Evolutionary conservation across 2,329 filamentous ascomycete genomes (phyloP), one percentile per base, ranked within the genome.

Genomic region (Neopestalotiopsis clavispora): DNA sequence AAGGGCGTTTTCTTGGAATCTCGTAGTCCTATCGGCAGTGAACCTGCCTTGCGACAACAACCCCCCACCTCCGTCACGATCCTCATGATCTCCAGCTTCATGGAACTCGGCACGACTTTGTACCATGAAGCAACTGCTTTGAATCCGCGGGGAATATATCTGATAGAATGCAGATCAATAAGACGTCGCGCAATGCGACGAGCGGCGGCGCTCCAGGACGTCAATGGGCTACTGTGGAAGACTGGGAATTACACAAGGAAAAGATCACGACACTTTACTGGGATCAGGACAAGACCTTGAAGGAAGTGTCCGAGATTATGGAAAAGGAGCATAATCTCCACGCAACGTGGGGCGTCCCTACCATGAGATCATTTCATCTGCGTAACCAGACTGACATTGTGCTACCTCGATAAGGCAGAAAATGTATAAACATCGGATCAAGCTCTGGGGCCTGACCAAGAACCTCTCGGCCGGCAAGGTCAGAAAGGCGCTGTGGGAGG

Each of bases 391-490:
- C 40, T 61, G 32, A 61, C 32, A 38, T 20, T 30, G 5, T 30
- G 7, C 57, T 59, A 13, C 13, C 7, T n/a, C 14, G 4, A 4
- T 4, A 38, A 65, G 63, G 30, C 23, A 65, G 9, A 65, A 57
- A 34, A 65, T 65, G 63, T 65, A 65, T 49, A 65, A 65, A 28
- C 17, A 20, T 57, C 42, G 63, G 17, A 2, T 65, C 3, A 65
- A 65, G 63, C 52, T 56, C 10, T 65, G 63, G 63, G 63, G 63
- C 17, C 30, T 65, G 42, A 57, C 45, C 14, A 65, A 65, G 32
- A 56, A 65, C 32, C 28, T 78, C 97, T 97, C 84, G 97, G 94
- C 84, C 93, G 56, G 30, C 92, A 81, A 88, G 90, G 65, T 60
- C 52, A 30, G 58, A 12, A 32, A 60, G 45, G 52, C 40, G 14